Conservation (phyloP, 2,329 filamentous ascomycete species). For the Aspergillus spinulosporus region DNA sequence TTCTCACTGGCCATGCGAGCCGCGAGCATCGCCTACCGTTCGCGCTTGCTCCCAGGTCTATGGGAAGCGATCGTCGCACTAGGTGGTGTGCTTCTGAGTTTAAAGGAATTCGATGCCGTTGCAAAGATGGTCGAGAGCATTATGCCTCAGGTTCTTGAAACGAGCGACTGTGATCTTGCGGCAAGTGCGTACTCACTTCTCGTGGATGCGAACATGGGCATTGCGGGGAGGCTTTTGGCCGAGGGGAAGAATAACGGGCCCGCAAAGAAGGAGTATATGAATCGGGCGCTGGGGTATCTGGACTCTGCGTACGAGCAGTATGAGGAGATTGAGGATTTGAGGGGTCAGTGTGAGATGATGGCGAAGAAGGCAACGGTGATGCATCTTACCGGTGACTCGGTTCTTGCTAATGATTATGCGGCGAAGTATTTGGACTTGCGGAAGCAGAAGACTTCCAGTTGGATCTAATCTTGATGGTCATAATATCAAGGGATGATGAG, state of each 20-base stretch:
- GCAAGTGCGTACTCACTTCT: slow-evolving; percentile 69
- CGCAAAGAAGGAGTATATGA: slow-evolving; percentile 57
- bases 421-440: slow-evolving; percentile 64
- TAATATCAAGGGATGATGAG: neutral
- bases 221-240: slow-evolving; percentile 57
- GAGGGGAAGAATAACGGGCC: slow-evolving; percentile 29
- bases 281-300: slow-evolving; percentile 60
- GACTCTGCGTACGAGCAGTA: slow-evolving; percentile 66
- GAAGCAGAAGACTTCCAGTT: slow-evolving; percentile 34
- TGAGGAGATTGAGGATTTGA: slow-evolving; percentile 65
- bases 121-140: slow-evolving; percentile 65
- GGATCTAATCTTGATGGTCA: neutral
- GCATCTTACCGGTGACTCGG: slow-evolving; percentile 65
- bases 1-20: slow-evolving; percentile 77
- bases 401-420: slow-evolving; percentile 65
- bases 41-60: slow-evolving; percentile 66
- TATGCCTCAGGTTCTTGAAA: slow-evolving; percentile 75
- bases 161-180: slow-evolving; percentile 61
- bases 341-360: slow-evolving; percentile 74
- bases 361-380: slow-evolving; percentile 79
- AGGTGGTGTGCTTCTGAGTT: slow-evolving; percentile 65
- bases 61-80: slow-evolving; percentile 72
- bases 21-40: slow-evolving; percentile 69
- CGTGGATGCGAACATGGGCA: slow-evolving; percentile 75
- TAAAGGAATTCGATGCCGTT: slow-evolving; percentile 70